phyloP scores from a whole-genome alignment of 1,139 yeast genomes.

The Sugiyamaella paludigena region DNA sequence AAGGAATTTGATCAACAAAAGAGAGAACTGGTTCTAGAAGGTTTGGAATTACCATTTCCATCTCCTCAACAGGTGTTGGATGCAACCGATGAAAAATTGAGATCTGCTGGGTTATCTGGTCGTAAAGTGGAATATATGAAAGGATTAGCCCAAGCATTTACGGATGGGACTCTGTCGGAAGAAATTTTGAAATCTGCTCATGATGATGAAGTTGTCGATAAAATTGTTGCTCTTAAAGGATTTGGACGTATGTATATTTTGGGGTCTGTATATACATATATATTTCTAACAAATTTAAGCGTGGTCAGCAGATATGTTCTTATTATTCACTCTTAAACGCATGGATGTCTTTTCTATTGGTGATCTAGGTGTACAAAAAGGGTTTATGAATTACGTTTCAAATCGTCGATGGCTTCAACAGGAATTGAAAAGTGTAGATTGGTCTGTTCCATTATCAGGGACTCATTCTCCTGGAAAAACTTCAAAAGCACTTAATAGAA shows the following conservation, averaged over 20 bases:
- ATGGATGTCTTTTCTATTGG: conserved; percentile 71
- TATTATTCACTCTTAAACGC: conserved; percentile 63
- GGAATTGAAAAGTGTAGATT: conserved; percentile 42
- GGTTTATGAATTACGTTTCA: conserved; percentile 61
- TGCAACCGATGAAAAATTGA: conserved; percentile 47
- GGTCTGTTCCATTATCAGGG: conserved; percentile 24
- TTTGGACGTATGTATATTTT: conserved; percentile 51
- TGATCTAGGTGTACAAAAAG: conserved; percentile 84
- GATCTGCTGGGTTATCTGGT: conserved; percentile 67
- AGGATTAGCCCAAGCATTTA: conserved; percentile 60
- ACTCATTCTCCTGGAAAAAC: conserved; percentile 34
- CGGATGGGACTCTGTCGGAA: conserved; percentile 44
- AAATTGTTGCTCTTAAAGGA: conserved; percentile 65
- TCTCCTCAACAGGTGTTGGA: conserved; percentile 49
- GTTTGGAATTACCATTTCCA: conserved; percentile 42
- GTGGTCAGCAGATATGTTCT: conserved; percentile 92
- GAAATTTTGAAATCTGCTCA: conserved; percentile 39
- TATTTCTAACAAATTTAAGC: conserved; percentile 26
- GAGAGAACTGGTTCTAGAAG: conserved; percentile 4
- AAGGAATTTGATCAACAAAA: conserved; percentile 11
- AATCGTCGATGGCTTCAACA: conserved; percentile 53
- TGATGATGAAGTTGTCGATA: conserved; percentile 53
- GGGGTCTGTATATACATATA: background rate
- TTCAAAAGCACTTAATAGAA: conserved; percentile 30
- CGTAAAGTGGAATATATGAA: conserved; percentile 65